A percentile compares a stretch with the other conserved stretches of the same genome.
Evolutionary conservation across 345 rosid genomes (phyloP).

Genomic region (Isatis tinctoria): DNA sequence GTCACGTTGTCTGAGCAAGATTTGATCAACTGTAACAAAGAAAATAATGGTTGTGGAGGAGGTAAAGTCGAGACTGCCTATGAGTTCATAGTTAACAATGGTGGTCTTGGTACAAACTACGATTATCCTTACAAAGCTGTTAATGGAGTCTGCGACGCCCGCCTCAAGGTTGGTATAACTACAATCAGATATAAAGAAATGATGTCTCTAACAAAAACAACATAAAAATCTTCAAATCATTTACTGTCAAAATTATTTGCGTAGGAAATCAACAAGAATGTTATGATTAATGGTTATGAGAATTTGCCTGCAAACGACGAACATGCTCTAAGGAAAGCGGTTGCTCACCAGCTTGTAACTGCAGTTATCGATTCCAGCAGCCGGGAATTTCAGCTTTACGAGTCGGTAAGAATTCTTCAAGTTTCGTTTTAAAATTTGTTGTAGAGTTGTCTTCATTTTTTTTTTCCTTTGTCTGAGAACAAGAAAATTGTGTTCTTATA

Average conservation of each 20-base stretch:
- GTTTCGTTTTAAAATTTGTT: background rate
- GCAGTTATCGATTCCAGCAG: constrained; percentile 76
- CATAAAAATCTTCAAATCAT: background rate
- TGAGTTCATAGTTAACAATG: constrained; percentile 37
- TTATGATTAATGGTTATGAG: constrained; percentile 57
- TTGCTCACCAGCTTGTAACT: constrained; percentile 63
- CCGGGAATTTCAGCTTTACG: constrained; percentile 69
- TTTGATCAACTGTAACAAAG: constrained; percentile 64
- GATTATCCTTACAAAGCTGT: constrained; percentile 53
- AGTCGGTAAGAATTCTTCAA: constrained; percentile 40
- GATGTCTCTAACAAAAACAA: background rate
- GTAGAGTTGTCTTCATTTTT: background rate
- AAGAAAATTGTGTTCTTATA: background rate
- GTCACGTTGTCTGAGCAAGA: constrained; percentile 68
- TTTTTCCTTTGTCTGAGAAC: too few relatives aligned
- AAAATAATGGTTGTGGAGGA: constrained; percentile 50
- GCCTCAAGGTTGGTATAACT: constrained; percentile 32
- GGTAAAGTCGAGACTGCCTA: constrained; percentile 61
- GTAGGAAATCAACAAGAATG: constrained; percentile 45
- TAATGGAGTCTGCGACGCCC: constrained; percentile 8
- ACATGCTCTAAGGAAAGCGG: constrained; percentile 59
- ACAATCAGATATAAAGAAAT: background rate
- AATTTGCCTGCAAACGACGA: constrained; percentile 59
- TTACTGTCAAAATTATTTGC: constrained; percentile 22
- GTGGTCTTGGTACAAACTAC: constrained; percentile 52